phyloP scores from a whole-genome alignment of 257 asterid species.

The Petunia secreta region DNA sequence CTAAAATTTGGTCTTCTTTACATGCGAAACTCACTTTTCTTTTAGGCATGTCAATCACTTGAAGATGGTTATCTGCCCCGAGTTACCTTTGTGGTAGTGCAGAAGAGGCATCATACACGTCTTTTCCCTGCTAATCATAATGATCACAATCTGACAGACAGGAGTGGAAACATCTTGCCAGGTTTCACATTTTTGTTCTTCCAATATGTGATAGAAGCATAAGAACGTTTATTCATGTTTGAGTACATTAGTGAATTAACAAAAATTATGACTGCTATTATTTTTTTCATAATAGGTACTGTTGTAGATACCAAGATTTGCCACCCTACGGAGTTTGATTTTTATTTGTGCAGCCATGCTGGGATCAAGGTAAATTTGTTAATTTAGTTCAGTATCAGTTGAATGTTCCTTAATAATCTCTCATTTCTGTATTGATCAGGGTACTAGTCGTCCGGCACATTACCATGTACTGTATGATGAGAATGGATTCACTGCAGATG shows the following conservation, averaged over 20 bases:
- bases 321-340: conserved; percentile 80
- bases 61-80: conserved; percentile 55
- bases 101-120: conserved; percentile 93
- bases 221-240: background rate
- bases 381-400: background rate
- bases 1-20: background rate
- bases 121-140: conserved; percentile 61
- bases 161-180: conserved; percentile 89
- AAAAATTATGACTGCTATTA: background rate
- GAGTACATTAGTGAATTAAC: background rate
- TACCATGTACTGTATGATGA: conserved; percentile 84
- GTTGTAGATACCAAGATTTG: conserved; percentile 79
- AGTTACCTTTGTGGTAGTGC: conserved; percentile 83
- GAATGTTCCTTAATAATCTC: background rate
- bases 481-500: conserved; percentile 71
- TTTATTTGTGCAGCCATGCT: conserved; percentile 81
- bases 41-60: conserved; percentile 70
- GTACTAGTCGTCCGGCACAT: conserved; percentile 85
- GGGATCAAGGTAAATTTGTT: conserved; percentile 67
- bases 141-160: conserved; percentile 53
- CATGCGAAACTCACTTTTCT: background rate
- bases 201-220: background rate
- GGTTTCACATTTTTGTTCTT: conserved; percentile 40
- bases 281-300: conserved; percentile 55
- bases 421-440: conserved; percentile 40